Base-by-base conservation (phyloP, 208 protist genomes). In the Strigomonas culicis region DNA sequence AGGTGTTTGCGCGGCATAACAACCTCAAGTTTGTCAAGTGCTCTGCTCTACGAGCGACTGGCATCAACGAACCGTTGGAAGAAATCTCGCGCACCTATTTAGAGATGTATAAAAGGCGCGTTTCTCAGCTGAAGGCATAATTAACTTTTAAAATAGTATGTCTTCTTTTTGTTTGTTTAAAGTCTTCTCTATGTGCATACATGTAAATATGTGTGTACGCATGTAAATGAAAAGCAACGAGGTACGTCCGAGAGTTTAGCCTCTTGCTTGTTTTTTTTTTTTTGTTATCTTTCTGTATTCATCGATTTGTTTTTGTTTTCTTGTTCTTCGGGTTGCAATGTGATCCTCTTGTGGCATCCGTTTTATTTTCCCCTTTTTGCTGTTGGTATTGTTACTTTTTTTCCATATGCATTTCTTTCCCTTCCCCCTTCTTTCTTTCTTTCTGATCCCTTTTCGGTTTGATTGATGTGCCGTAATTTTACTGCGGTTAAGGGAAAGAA, bases 11-110 rank as follows among this genome's bases (percentile, higher is more conserved):
- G 1, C 69, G 66, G 27, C 67, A 80, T 11, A 84, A 95, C 43
- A 66, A 88, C 27, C 72, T 97, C 59, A 83, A 80, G 27, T 92
- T 90, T 64, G 94, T 82, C 77, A 90, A 92, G 68, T 90, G 82
- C 72, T 97, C 92, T 0, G 84, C 92, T 3, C 60, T 95, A 28
- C 88, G 92, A 19, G 88, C 82, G 15, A 82, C 87, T 1, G 88
- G 88, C 25, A 82, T 90, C 25, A 56, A 75, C 13, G 91, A 97
- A 75, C 92, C 89, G 0, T 79, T 97, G 39, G 78, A 92, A 28
- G 82, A 92, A 34, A 78, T 95, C 58, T 84, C 84, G 7, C 64
- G 62, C 13, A 58, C 76, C 31, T 94, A 85, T 59, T 24, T 90
- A 15, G 77, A 92, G 34, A 75, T 70, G 34, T 97, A 97, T 68